Evolutionary conservation across 495 filamentous ascomycete species (phyloP).

Genomic region (Thermochaetoides thermophila): DNA sequence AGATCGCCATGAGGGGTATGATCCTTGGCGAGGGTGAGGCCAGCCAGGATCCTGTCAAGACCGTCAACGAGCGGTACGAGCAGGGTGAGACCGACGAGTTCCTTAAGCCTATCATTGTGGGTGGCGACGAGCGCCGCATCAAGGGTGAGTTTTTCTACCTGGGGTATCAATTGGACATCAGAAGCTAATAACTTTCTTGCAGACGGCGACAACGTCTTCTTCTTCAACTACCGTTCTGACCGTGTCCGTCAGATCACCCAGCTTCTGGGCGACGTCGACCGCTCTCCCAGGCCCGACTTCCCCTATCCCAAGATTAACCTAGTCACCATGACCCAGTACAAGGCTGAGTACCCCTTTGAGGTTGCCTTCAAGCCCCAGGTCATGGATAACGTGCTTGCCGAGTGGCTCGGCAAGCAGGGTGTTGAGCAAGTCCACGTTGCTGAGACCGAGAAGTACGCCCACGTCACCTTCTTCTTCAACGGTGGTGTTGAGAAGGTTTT

Average conservation of each 20-base stretch:
- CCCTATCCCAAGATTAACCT: constrained; percentile 85
- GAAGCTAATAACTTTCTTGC: constrained; percentile 9
- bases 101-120: constrained; percentile 91
- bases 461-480: constrained; percentile 99
- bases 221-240: constrained; percentile 99
- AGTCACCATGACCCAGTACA: constrained; percentile 99
- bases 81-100: constrained; percentile 91
- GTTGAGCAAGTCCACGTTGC: constrained; percentile 90
- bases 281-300: constrained; percentile 79
- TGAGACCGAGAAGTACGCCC: constrained; percentile 98
- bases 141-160: constrained; percentile 44
- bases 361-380: constrained; percentile 87
- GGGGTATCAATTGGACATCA: background rate
- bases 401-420: constrained; percentile 79
- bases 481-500: constrained; percentile 96
- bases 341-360: constrained; percentile 82
- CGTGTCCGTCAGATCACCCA: constrained; percentile 95
- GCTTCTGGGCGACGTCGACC: constrained; percentile 79
- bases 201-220: constrained; percentile 92
- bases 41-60: constrained; percentile 68
- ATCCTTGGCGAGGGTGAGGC: constrained; percentile 74
- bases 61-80: constrained; percentile 74
- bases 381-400: constrained; percentile 93
- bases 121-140: constrained; percentile 68
- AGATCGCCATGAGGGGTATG: constrained; percentile 77